Percentiles rank a stretch among this genome's conserved stretches.
Evolutionary conservation across 73 alveolate genomes (phyloP).

Genomic region (Stentor roeselii): DNA sequence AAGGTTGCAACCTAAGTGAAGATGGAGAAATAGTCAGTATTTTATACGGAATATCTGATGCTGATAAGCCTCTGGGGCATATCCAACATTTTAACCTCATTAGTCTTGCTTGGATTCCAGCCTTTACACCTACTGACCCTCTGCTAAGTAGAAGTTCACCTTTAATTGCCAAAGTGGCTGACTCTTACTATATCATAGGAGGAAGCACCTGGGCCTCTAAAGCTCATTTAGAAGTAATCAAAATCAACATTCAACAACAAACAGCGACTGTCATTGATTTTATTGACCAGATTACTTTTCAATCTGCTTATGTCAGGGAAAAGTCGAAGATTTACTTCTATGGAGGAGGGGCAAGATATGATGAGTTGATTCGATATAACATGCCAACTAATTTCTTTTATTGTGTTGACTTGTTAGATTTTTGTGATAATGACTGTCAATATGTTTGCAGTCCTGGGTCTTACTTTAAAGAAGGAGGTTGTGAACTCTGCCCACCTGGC

Average conservation of each 20-base stretch:
- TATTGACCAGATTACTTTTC: background rate
- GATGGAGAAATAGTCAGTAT: background rate
- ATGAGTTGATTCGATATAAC: background rate
- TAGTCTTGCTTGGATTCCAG: background rate
- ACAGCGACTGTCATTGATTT: background rate
- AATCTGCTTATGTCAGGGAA: background rate
- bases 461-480: no score
- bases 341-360: slow-evolving; percentile 14
- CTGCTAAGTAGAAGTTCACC: background rate
- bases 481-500: background rate
- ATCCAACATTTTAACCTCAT: background rate
- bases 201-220: background rate
- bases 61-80: background rate
- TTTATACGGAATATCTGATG: background rate
- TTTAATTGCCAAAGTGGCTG: background rate
- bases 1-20: background rate
- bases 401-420: background rate
- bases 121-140: background rate
- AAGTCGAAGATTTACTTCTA: background rate
- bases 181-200: background rate
- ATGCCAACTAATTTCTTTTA: background rate
- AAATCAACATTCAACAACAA: background rate
- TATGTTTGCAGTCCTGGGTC: background rate
- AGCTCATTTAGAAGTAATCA: background rate
- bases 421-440: background rate